These are phyloP conservation scores for Grosmannia penicillata DNA, from an alignment of 2,329 filamentous ascomycete genomes.

Conservation along the genomic window DNA sequence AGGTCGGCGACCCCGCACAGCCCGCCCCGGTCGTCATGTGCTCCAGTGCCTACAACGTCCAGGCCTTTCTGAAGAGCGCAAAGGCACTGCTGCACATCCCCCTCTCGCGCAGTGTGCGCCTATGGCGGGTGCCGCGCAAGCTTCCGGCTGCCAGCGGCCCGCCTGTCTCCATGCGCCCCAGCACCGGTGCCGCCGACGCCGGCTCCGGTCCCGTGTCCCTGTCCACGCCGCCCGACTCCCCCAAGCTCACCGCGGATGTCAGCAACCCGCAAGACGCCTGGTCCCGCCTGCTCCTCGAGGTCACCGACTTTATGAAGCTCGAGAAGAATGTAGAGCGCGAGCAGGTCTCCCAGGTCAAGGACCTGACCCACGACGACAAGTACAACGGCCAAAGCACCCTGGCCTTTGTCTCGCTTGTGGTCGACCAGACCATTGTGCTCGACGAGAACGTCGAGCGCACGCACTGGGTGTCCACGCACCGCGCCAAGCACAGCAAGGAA, in stretches of 20 bases:
- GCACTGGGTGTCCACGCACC: slow-evolving; percentile 39
- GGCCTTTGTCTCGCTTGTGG: slow-evolving; percentile 50
- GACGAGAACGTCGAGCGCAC: slow-evolving; percentile 59
- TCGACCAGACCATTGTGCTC: slow-evolving; percentile 64
- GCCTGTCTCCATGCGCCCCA: slow-evolving; percentile 5
- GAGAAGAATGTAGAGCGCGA: slow-evolving; percentile 50
- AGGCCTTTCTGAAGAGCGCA: slow-evolving; percentile 60
- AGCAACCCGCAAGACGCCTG: slow-evolving; percentile 17
- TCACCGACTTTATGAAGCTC: slow-evolving; percentile 47
- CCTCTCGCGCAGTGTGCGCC: slow-evolving; percentile 55
- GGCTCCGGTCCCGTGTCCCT: background rate
- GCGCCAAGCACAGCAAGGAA: slow-evolving; percentile 12
- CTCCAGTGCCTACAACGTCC: slow-evolving; percentile 54
- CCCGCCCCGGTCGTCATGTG: slow-evolving; percentile 52
- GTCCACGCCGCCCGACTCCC: slow-evolving; percentile 16
- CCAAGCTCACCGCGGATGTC: slow-evolving; percentile 4
- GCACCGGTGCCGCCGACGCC: background rate
- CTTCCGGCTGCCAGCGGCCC: slow-evolving; percentile 15
- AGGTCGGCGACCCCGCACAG: slow-evolving; percentile 44
- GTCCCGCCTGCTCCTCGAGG: slow-evolving; percentile 41
- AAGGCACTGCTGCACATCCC: slow-evolving; percentile 58
- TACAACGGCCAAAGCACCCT: slow-evolving; percentile 64
- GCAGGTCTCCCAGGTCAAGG: slow-evolving; percentile 39
- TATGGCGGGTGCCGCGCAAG: slow-evolving; percentile 52
- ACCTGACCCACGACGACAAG: slow-evolving; percentile 58